phyloP scores from a whole-genome alignment of 2,329 filamentous ascomycete genomes.

The Microdochium paspali region DNA sequence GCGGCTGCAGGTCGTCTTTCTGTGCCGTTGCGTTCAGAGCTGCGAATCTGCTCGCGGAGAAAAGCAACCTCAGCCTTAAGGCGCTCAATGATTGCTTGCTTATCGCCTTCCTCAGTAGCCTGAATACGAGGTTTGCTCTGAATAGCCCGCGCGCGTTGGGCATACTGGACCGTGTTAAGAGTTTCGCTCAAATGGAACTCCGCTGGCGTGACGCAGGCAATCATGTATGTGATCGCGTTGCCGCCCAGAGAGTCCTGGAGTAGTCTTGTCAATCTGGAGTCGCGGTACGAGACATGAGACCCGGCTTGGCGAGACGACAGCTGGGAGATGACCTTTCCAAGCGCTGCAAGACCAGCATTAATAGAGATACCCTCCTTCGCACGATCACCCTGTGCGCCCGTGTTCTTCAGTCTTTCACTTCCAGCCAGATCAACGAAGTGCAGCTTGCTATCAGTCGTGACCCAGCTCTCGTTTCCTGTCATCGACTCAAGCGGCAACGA shows the following conservation, averaged over 20 bases:
- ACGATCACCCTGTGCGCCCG: constrained; percentile 85
- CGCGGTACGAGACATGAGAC: constrained; percentile 91
- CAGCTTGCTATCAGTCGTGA: constrained; percentile 94
- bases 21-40: constrained; percentile 59
- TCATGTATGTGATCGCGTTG: constrained; percentile 98
- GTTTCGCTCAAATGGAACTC: constrained; percentile 98
- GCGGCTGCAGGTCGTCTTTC: constrained; percentile 44
- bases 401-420: constrained; percentile 95
- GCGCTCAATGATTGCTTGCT: constrained; percentile 85
- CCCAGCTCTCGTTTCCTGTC: constrained; percentile 55
- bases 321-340: constrained; percentile 98
- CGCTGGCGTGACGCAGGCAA: constrained; percentile 92
- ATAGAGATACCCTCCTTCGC: constrained; percentile 97
- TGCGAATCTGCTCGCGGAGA: constrained; percentile 84
- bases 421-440: constrained; percentile 98
- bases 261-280: constrained; percentile 91
- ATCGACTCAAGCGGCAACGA: constrained; percentile 80
- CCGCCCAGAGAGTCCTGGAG: constrained; percentile 94
- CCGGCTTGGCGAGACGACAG: constrained; percentile 81
- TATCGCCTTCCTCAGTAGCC: constrained; percentile 85
- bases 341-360: constrained; percentile 86
- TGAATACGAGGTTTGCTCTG: constrained; percentile 97
- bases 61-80: constrained; percentile 91
- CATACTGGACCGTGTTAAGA: constrained; percentile 94
- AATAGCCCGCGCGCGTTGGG: constrained; percentile 88